A percentile compares a stretch with the other conserved stretches of the same genome.
Conservation (phyloP, 2,329 filamentous ascomycete genomes). For the Penicillium sp. region DNA sequence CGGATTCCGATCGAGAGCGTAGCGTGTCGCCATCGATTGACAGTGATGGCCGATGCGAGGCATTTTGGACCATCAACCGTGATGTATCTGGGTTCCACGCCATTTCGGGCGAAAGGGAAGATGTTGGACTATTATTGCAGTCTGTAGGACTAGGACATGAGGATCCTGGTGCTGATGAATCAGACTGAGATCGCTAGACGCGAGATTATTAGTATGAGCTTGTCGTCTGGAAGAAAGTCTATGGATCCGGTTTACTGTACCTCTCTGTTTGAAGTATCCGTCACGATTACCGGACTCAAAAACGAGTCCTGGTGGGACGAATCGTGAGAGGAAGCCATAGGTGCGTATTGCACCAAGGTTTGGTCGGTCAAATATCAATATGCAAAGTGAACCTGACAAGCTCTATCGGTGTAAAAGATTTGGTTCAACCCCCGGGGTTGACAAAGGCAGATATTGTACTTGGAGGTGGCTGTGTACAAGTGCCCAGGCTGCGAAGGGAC, state of each 20-base stretch:
- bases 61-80: slow-evolving; percentile 23
- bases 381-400: slow-evolving; percentile 2
- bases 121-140: slow-evolving; percentile 14
- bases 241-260: slow-evolving; percentile 8
- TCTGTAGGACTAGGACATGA: slow-evolving; percentile 20
- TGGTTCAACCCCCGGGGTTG: neutral
- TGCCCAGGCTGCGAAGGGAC: slow-evolving; percentile 10
- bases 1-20: slow-evolving; percentile 40
- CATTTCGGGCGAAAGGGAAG: slow-evolving; percentile 22
- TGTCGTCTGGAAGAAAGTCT: slow-evolving; percentile 1
- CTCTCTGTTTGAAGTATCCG: slow-evolving; percentile 17
- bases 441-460: too few relatives aligned
- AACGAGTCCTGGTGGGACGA: slow-evolving; percentile 11
- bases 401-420: neutral
- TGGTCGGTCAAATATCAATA: slow-evolving; percentile 1
- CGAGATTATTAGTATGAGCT: slow-evolving; percentile 3
- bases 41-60: slow-evolving; percentile 29
- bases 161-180: slow-evolving; percentile 14
- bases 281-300: slow-evolving; percentile 14
- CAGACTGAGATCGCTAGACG: slow-evolving; percentile 20
- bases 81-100: slow-evolving; percentile 20
- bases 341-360: slow-evolving; percentile 3
- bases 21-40: slow-evolving; percentile 43
- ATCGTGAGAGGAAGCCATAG: slow-evolving; percentile 13
- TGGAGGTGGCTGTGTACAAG: slow-evolving; percentile 16